These are phyloP conservation scores for Petunia axillaris DNA, from an alignment of 257 asterid species.

Conservation along the genomic window DNA sequence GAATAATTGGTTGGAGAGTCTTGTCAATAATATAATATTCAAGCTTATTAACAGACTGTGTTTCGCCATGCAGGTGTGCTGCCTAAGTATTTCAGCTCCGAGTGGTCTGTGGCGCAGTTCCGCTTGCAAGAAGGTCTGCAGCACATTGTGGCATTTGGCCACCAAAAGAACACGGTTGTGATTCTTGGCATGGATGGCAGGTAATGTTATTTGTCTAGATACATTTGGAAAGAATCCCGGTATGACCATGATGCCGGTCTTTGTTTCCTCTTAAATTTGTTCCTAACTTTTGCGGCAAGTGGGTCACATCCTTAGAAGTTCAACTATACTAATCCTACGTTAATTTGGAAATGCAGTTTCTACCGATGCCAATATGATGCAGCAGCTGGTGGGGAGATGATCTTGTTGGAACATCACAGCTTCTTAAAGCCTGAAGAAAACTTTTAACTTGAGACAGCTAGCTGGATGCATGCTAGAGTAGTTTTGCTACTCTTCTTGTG, in stretches of 20 bases:
- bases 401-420: slow-evolving; percentile 78
- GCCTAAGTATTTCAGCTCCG: slow-evolving; percentile 94
- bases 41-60: neutral
- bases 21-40: neutral
- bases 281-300: neutral
- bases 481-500: slow-evolving; percentile 1
- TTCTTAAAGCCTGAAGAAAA: slow-evolving; percentile 75
- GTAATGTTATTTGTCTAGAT: slow-evolving; percentile 38
- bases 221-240: neutral
- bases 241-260: neutral
- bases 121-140: slow-evolving; percentile 84
- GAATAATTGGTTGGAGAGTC: neutral
- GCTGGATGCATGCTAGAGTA: neutral
- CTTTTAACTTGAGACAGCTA: slow-evolving; percentile 35
- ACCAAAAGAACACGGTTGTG: slow-evolving; percentile 78
- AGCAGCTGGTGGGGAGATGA: slow-evolving; percentile 80
- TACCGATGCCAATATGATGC: slow-evolving; percentile 79
- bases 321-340: neutral
- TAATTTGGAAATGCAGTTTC: slow-evolving; percentile 47
- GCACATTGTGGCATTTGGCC: slow-evolving; percentile 86
- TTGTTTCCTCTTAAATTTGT: neutral
- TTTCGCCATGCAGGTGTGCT: slow-evolving; percentile 64
- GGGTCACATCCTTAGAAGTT: neutral
- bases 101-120: slow-evolving; percentile 96
- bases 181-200: slow-evolving; percentile 97